Evolutionary conservation across 2,329 filamentous ascomycete genomes (phyloP), one percentile per base, ranked within the genome.

Genomic region (Neonectria coccinea): DNA sequence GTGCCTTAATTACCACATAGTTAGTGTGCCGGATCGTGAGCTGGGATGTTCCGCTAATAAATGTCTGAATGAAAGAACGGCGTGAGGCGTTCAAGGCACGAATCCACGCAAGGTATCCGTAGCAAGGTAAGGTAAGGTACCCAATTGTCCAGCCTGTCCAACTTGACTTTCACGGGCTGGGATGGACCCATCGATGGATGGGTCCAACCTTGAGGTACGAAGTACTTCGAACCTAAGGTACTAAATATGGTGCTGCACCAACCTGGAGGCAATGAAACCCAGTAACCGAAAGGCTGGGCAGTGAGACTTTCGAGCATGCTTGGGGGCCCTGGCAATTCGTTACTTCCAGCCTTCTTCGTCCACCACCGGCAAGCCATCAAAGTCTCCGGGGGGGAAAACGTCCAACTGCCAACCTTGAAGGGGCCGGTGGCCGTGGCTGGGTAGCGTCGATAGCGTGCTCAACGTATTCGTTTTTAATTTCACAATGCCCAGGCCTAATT

Each of bases 1-100:
- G 48, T 44, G 56, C 61, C 61, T 64, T 50, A 59, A 25, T 25
- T 25, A 25, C 25, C 25, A 25, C 25, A 25, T 25, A 56, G 61
- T 8, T 8, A 29, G 29, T 29, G 44, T 59, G 61, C 51, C 50
- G 51, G 45, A 59, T 56, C 56, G 51, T 42, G 56, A 59, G 61
- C 44, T 55, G 27, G 61, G 61, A 52, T 51, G n/a, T 16, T 50
- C 47, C 14, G 47, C 11, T 31, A 12, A 31, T 59, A 56, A 59
- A 56, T 64, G 61, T 36, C 59, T 36, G 29, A 55, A 41, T 9
- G 39, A 42, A 59, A 31, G 61, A 36, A 54, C 50, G 51, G 6
- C 16, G 47, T 31, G 47, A 50, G 47, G 16, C 29, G 25, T 39
- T 39, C 14, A 39, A 50, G 27, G n/a, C 29, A 50, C 25, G 25